Percentiles rank a stretch among this genome's conserved stretches.
Conservation (phyloP, 768 basidiomycete genomes). For the Hysterangium stoloniferum region DNA sequence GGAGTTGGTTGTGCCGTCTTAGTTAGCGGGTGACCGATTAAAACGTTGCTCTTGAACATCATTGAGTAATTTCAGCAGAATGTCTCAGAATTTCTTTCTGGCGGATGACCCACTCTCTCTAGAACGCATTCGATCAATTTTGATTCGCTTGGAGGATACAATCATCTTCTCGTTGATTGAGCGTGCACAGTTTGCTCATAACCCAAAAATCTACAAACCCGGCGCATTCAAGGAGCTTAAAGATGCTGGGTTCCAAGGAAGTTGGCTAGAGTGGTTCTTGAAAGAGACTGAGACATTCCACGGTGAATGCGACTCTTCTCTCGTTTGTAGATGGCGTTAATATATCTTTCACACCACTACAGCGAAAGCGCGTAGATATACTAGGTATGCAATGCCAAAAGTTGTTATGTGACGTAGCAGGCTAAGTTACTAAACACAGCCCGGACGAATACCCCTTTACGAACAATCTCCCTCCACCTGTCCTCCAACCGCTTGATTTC, state of each 20-base stretch:
- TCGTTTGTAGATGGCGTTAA: no score
- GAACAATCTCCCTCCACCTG: constrained; percentile 66
- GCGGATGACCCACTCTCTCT: constrained; percentile 72
- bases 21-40: no score
- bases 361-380: constrained; percentile 95
- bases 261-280: constrained; percentile 97
- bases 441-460: constrained; percentile 99
- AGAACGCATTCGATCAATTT: constrained; percentile 80
- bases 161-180: constrained; percentile 98
- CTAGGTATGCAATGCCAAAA: constrained; percentile 48
- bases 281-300: constrained; percentile 93
- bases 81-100: constrained; percentile 56
- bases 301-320: constrained; percentile 69
- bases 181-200: constrained; percentile 93
- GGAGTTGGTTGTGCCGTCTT: no score
- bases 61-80: no score
- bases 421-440: constrained; percentile 35
- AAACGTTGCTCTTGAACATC: no score
- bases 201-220: constrained; percentile 78
- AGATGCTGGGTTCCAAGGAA: constrained; percentile 68
- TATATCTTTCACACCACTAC: no score
- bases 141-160: constrained; percentile 92
- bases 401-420: background rate
- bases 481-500: constrained; percentile 65
- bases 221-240: constrained; percentile 74